Base-by-base conservation (phyloP, 2,329 filamentous ascomycete species). In the Colletotrichum spaethianum region DNA sequence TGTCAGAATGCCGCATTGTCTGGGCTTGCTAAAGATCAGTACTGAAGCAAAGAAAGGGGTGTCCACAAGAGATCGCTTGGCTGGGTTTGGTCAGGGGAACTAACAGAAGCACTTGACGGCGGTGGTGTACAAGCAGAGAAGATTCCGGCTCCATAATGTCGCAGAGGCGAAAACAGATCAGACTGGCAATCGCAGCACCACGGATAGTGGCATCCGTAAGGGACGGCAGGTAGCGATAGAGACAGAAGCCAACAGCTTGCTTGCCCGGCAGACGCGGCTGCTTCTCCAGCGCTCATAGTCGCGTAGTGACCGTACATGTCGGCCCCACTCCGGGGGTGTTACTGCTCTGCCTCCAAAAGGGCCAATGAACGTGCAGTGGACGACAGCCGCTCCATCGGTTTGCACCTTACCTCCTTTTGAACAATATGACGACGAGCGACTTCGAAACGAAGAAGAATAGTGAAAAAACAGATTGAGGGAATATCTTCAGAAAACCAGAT, bases 41-140 rank as follows among this genome's bases (percentile, higher is more conserved):
- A 44, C 18, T 92, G 31, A 89, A 92, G 11, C 86, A 89, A 92
- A 92, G 75, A 90, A 90, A 3, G 84, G 38, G 20, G 9, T 16
- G 31, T 11, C 52, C 2, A 20, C 31, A 36, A 11, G n/a, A 36
- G 31, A 55, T 31, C 23, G 31, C 20, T 31, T 16, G 18, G 40
- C n/a, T 23, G 44, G 31, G 28, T 18, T 7, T 20, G 14, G 11
- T 40, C 56, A 23, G 44, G 18, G 42, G 6, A 8, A 55, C 73
- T 52, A 67, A 70, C 66, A 70, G 31, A 64, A 9, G 33, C 70
- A 63, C 16, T 66, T 67, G 31, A 73, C 16, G n/a, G 57, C 55
- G 36, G 67, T 61, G 20, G 53, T 63, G 2, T 61, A 53, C 28
- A 67, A 72, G 55, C 62, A 67, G 36, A 67, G 36, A 69, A 67